Base-by-base conservation (phyloP, 202 grass and related monocot species). In the Carex sylvatica region DNA sequence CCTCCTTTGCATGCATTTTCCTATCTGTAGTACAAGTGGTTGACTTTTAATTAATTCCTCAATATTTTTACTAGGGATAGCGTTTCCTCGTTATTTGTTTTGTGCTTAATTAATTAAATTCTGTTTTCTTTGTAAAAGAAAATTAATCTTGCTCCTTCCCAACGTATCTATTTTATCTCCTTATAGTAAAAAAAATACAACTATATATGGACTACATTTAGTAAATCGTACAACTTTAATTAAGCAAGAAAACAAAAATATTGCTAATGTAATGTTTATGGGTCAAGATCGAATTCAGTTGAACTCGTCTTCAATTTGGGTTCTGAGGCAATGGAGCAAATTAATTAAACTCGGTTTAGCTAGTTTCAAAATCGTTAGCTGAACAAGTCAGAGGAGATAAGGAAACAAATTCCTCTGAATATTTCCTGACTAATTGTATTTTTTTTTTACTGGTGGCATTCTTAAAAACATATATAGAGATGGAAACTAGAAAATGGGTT, bases 41-140 rank as follows among this genome's bases (percentile, higher is more conserved):
- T 80, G 59, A 80, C 78, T 19, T 65, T 33, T 42, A 61, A 79
- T 61, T 47, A 60, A 56, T 78, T 78, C 28, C 18, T 56, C 23
- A 16, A 51, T 58, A 33, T 74, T 53, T 28, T 28, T 53, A 74
- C 20, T 54, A 18, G 70, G 13, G 44, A 74, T 51, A 74, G 7
- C 20, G 16, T 52, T 74, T 74, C 70, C 44, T 51, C 4, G 18
- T 74, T 52, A 53, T 74, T 54, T 28, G 23, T 18, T 52, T 47
- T 54, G 26, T 35, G 14, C 28, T 26, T 75, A 40, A 40, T 40
- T 40, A 40, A 40, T 40, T 40, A 36, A 56, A 55, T 33, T 55
- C 23, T 72, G 11, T 49, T 49, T 24, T 7, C 4, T 54, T 55
- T 71, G 14, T 6, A 22, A 35, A 55, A 56, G 26, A 19, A 16